Conservation (phyloP, 495 filamentous ascomycete species). For the Penicillium samsonianum region DNA sequence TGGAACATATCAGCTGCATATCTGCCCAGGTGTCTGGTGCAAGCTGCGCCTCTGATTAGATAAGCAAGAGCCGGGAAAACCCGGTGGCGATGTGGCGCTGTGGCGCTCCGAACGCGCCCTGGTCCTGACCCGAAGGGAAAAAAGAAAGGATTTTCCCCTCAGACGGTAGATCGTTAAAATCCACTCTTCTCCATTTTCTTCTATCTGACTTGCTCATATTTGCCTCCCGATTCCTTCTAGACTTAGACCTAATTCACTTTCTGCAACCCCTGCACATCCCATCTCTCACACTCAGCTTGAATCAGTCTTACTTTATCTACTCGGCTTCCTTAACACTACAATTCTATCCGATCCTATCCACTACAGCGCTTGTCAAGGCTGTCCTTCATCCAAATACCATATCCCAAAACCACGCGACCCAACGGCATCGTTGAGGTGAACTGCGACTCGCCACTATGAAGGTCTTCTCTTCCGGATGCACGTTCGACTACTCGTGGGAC, state of each 20-base stretch:
- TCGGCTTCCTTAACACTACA: not conserved
- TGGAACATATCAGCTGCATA: constrained; percentile 3
- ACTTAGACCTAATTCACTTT: not conserved
- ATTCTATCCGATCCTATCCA: not conserved
- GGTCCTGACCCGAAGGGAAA: constrained; percentile 28
- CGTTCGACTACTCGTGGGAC: constrained; percentile 96
- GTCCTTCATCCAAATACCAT: not conserved
- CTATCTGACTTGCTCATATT: constrained; percentile 6
- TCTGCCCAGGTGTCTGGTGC: not conserved
- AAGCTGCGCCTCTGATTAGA: not conserved
- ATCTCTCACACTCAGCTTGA: not conserved
- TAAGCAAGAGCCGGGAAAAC: constrained; percentile 18
- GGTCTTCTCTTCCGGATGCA: constrained; percentile 84
- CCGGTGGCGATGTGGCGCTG: constrained; percentile 16
- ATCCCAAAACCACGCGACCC: not conserved
- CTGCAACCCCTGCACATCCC: not conserved
- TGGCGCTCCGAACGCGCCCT: constrained; percentile 9
- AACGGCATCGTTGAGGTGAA: not conserved
- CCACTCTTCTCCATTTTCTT: constrained; percentile 19
- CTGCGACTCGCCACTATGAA: constrained; percentile 63
- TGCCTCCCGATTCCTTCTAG: constrained; percentile 3
- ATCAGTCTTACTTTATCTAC: not conserved
- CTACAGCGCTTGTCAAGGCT: not conserved
- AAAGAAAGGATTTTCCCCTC: constrained; percentile 23
- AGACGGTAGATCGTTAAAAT: constrained; percentile 21